Percentiles rank a stretch among this genome's conserved stretches.
Evolutionary conservation across 441 rosid species (phyloP).

Genomic region (Gossypium davidsonii): DNA sequence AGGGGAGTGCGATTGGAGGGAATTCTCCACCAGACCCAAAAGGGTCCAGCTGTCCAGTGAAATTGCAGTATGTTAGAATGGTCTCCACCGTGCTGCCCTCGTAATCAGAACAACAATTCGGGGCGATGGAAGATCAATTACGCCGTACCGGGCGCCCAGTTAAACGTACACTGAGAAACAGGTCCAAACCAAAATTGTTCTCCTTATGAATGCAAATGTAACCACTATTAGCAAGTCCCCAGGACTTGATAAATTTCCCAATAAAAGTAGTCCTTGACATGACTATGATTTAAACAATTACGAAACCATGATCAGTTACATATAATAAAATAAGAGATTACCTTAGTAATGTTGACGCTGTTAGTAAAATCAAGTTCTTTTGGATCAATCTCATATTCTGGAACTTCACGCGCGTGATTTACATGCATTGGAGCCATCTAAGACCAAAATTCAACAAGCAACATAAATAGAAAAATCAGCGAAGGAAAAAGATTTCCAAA

Average conservation of each 20-base stretch:
- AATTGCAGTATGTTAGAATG: neutral
- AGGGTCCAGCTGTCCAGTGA: neutral
- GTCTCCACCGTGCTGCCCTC: neutral
- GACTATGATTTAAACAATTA: neutral
- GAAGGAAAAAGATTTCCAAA: neutral
- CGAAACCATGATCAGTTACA: neutral
- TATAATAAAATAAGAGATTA: constrained; percentile 7
- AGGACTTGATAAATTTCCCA: neutral
- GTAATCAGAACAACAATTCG: neutral
- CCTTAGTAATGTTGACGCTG: constrained; percentile 76
- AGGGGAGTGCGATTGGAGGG: neutral
- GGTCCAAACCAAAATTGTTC: neutral
- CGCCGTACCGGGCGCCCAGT: neutral
- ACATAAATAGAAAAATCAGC: neutral
- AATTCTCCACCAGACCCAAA: neutral
- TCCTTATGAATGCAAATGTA: neutral
- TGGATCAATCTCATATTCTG: constrained; percentile 79
- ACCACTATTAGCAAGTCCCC: neutral
- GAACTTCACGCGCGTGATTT: constrained; percentile 74
- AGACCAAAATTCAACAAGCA: constrained; percentile 1
- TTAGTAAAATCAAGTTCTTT: constrained; percentile 72
- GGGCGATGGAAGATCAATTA: neutral
- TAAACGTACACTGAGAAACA: neutral
- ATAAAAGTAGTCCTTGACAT: neutral
- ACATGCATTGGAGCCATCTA: constrained; percentile 96